Evolutionary conservation across 1,284 basidiomycete species (phyloP).

Genomic region (Trichosporon inkin): DNA sequence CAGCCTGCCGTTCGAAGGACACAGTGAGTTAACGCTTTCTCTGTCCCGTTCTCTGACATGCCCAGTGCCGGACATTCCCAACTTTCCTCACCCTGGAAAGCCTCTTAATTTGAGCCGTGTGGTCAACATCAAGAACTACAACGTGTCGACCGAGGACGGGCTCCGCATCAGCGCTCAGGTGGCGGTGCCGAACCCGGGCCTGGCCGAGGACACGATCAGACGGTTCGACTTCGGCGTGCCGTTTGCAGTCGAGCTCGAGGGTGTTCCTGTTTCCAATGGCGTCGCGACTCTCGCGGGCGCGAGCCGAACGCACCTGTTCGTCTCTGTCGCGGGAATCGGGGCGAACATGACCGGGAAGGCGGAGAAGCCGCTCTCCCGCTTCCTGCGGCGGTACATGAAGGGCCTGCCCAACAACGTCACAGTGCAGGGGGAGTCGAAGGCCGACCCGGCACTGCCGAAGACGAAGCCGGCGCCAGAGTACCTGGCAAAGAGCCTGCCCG

Average conservation of each 20-base stretch:
- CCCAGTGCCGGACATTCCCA: constrained; percentile 43
- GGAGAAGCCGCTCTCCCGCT: constrained; percentile 9
- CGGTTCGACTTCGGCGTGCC: constrained; percentile 26
- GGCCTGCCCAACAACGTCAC: constrained; percentile 31
- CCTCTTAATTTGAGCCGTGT: constrained; percentile 40
- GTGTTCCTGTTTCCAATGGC: constrained; percentile 38
- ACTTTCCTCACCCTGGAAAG: constrained; percentile 39
- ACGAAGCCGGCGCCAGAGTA: constrained; percentile 32
- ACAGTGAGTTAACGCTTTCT: constrained; percentile 32
- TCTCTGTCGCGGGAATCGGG: constrained; percentile 19
- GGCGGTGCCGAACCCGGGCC: constrained; percentile 34
- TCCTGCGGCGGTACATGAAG: constrained; percentile 4
- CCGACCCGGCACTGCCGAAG: constrained; percentile 13
- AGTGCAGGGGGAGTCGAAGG: neutral
- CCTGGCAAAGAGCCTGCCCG: constrained; percentile 34
- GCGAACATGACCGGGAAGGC: constrained; percentile 35
- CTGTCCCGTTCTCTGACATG: constrained; percentile 9
- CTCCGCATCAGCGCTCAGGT: constrained; percentile 37
- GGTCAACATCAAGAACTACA: constrained; percentile 39
- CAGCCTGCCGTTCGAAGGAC: constrained; percentile 27
- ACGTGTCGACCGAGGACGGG: constrained; percentile 24
- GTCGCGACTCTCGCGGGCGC: constrained; percentile 23
- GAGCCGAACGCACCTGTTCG: neutral
- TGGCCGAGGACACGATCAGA: neutral
- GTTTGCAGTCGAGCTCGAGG: constrained; percentile 40